phyloP scores from a whole-genome alignment of 768 basidiomycete genomes.

The Naganishia randhawae region DNA sequence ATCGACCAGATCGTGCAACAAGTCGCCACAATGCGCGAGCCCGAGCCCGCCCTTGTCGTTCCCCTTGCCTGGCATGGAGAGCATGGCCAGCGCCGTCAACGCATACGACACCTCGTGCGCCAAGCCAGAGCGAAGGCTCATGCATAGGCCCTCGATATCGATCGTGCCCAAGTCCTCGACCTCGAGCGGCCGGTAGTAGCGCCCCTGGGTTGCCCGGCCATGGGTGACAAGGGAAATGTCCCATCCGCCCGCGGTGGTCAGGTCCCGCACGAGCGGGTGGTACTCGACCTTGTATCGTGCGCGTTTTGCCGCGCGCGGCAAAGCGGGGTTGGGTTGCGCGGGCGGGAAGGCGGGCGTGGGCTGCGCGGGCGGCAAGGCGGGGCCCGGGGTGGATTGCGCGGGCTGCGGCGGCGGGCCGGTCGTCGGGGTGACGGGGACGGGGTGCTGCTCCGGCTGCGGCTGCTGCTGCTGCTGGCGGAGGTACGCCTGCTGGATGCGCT shows the following conservation, averaged over 20 bases:
- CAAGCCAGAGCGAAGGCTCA: conserved; percentile 83
- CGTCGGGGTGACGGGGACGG: background rate
- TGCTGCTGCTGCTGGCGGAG: conserved; percentile 7
- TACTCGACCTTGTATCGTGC: conserved; percentile 81
- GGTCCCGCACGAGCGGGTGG: conserved; percentile 69
- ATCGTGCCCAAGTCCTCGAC: conserved; percentile 71
- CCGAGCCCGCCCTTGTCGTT: conserved; percentile 44
- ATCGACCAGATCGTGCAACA: conserved; percentile 81
- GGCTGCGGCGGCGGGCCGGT: background rate
- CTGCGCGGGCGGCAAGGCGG: background rate
- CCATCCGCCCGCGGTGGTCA: conserved; percentile 74
- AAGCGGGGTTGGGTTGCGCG: conserved; percentile 7
- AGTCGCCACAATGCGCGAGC: conserved; percentile 68
- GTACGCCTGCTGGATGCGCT: background rate
- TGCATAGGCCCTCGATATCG: conserved; percentile 87
- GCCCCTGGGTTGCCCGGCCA: conserved; percentile 27
- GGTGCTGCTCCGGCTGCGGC: too few species aligned
- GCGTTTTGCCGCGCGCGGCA: too few species aligned
- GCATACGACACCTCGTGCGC: conserved; percentile 82
- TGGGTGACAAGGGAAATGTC: conserved; percentile 66
- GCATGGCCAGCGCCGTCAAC: conserved; percentile 75
- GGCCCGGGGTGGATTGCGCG: background rate
- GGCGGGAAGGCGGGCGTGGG: conserved; percentile 14
- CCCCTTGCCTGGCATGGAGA: conserved; percentile 53
- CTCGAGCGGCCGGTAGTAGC: conserved; percentile 3